phyloP scores from a whole-genome alignment of 345 rosid genomes.

The Pistacia atlantica region DNA sequence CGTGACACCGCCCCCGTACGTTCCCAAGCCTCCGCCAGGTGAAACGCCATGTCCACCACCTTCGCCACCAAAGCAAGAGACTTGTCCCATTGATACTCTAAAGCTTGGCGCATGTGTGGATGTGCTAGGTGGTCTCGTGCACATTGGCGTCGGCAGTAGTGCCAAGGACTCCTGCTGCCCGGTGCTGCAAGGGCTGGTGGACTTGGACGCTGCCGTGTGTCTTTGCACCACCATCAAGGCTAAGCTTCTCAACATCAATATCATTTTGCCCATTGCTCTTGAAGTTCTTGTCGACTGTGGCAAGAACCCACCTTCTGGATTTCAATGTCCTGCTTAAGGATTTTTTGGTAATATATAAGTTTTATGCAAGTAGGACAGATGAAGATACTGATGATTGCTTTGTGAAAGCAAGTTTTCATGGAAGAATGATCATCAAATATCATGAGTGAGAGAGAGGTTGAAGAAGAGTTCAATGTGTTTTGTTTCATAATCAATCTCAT shows the following conservation, averaged over 20 bases:
- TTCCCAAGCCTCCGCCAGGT: slow-evolving; percentile 11
- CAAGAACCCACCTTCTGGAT: slow-evolving; percentile 68
- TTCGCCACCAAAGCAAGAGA: slow-evolving; percentile 36
- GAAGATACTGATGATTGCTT: too few species aligned
- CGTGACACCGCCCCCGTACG: slow-evolving; percentile 21
- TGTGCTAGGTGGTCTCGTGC: slow-evolving; percentile 77
- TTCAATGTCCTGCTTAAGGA: slow-evolving; percentile 55
- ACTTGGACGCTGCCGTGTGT: slow-evolving; percentile 86
- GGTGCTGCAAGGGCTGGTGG: slow-evolving; percentile 65
- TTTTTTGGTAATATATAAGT: too few species aligned
- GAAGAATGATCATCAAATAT: too few species aligned
- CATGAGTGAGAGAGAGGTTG: too few species aligned
- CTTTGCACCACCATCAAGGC: slow-evolving; percentile 82
- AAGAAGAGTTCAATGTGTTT: too few species aligned
- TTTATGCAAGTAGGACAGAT: neutral
- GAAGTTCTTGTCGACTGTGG: slow-evolving; percentile 83
- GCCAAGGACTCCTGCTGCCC: slow-evolving; percentile 87
- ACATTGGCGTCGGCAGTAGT: slow-evolving; percentile 70
- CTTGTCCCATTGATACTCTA: slow-evolving; percentile 56
- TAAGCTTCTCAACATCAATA: slow-evolving; percentile 73
- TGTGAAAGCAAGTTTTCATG: too few species aligned
- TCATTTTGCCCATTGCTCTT: slow-evolving; percentile 83
- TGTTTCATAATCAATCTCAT: too few species aligned
- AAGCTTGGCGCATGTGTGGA: slow-evolving; percentile 90
- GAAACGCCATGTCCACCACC: slow-evolving; percentile 20